Percentiles rank a stretch among this genome's conserved stretches.
Conservation (phyloP, 768 basidiomycete genomes). For the Panellus pusillus region DNA sequence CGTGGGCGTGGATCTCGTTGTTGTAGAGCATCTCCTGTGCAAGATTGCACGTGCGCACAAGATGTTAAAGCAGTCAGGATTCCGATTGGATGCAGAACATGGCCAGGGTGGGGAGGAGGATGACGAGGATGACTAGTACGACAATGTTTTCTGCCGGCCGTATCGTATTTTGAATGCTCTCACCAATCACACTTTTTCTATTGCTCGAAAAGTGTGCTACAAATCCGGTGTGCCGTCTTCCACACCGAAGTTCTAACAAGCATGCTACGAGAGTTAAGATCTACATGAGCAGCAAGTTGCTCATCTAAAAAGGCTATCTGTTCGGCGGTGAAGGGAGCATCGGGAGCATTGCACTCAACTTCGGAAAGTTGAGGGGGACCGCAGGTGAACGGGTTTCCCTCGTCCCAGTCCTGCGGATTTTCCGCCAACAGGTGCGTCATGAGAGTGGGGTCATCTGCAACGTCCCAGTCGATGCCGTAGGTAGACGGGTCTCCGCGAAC, state of each 20-base stretch:
- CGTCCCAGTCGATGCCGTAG: constrained; percentile 22
- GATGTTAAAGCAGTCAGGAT: too few species aligned
- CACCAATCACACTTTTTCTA: too few species aligned
- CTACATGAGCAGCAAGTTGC: neutral
- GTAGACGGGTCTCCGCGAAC: neutral
- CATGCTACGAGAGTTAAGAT: neutral
- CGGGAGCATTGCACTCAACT: neutral
- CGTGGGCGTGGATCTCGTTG: too few species aligned
- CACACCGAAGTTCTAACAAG: neutral
- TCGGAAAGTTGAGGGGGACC: neutral
- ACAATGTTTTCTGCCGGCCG: too few species aligned
- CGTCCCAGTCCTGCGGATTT: constrained; percentile 12
- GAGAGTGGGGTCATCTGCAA: neutral
- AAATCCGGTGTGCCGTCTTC: neutral
- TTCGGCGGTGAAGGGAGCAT: neutral
- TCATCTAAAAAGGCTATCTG: neutral
- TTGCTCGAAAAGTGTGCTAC: too few species aligned
- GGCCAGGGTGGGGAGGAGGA: too few species aligned
- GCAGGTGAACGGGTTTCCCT: constrained; percentile 6
- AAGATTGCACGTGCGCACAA: too few species aligned
- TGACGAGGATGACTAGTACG: too few species aligned
- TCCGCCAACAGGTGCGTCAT: constrained; percentile 8
- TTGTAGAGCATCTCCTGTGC: too few species aligned
- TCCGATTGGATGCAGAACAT: too few species aligned
- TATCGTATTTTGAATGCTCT: too few species aligned